These are phyloP conservation scores for Paramecium sexaurelia DNA, from an alignment of 73 alveolate species.

Conservation along the genomic window DNA sequence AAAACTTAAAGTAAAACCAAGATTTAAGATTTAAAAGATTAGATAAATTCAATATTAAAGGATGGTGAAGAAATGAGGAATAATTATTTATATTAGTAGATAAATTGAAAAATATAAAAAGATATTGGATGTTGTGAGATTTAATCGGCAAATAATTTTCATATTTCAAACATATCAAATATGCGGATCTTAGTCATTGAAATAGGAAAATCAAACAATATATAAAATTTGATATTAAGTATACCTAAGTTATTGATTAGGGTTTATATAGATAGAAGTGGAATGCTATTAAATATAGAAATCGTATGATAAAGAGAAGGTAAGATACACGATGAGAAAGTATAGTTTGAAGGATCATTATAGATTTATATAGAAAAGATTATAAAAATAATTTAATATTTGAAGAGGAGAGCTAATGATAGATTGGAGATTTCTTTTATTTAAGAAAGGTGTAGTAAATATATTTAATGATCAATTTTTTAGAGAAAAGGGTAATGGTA, in stretches of 20 bases:
- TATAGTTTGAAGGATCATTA: slow-evolving; percentile 31
- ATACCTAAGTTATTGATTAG: slow-evolving; percentile 3
- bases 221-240: neutral
- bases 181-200: no score
- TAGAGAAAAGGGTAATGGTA: slow-evolving; percentile 43
- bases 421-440: slow-evolving; percentile 17
- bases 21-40: no score
- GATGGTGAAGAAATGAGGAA: neutral
- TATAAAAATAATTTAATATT: neutral
- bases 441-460: slow-evolving; percentile 10
- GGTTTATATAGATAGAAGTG: neutral
- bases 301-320: neutral
- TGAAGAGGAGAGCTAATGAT: slow-evolving; percentile 51
- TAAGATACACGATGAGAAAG: slow-evolving; percentile 41
- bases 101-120: slow-evolving; percentile 28
- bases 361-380: slow-evolving; percentile 22
- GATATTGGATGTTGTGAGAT: slow-evolving; percentile 44
- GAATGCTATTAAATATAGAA: slow-evolving; percentile 19
- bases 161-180: no score
- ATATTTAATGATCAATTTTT: neutral
- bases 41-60: neutral
- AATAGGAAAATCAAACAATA: slow-evolving; percentile 23
- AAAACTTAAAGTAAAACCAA: no score
- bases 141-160: no score
- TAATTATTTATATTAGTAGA: neutral